Conservation (phyloP, 768 basidiomycete genomes). For the Podaxis sp. region DNA sequence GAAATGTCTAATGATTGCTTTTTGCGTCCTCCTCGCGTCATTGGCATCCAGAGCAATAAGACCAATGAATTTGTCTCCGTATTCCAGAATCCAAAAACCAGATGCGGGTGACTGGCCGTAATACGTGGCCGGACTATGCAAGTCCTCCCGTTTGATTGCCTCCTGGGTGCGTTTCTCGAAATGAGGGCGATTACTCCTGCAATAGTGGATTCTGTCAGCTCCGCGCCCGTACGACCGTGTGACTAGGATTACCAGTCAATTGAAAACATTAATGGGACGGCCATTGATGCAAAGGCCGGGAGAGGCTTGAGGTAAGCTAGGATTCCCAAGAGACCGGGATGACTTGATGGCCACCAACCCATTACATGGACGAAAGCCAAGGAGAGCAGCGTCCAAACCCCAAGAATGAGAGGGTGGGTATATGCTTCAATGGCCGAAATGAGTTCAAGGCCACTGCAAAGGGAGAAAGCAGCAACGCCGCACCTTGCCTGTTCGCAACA, state of each 20-base stretch:
- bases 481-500: conserved; percentile 59
- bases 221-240: not conserved
- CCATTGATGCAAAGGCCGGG: conserved; percentile 62
- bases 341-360: conserved; percentile 61
- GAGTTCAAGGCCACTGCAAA: conserved; percentile 3
- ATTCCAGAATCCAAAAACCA: conserved; percentile 69
- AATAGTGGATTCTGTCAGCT: not conserved
- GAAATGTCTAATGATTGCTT: conserved; percentile 72
- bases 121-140: conserved; percentile 44
- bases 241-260: conserved; percentile 58
- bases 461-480: conserved; percentile 9
- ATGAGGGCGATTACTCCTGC: conserved; percentile 65
- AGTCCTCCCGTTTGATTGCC: conserved; percentile 52
- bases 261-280: conserved; percentile 59
- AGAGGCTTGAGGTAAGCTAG: conserved; percentile 48
- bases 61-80: conserved; percentile 53
- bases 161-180: conserved; percentile 55
- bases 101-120: conserved; percentile 61
- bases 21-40: conserved; percentile 32
- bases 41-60: conserved; percentile 69
- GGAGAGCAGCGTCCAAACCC: conserved; percentile 58
- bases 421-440: conserved; percentile 34
- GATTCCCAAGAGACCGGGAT: conserved; percentile 31
- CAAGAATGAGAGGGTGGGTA: conserved; percentile 52
- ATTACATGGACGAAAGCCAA: conserved; percentile 53